Evolutionary conservation across 306 rosid species (phyloP).

Genomic region (Citrullus colocynthis): DNA sequence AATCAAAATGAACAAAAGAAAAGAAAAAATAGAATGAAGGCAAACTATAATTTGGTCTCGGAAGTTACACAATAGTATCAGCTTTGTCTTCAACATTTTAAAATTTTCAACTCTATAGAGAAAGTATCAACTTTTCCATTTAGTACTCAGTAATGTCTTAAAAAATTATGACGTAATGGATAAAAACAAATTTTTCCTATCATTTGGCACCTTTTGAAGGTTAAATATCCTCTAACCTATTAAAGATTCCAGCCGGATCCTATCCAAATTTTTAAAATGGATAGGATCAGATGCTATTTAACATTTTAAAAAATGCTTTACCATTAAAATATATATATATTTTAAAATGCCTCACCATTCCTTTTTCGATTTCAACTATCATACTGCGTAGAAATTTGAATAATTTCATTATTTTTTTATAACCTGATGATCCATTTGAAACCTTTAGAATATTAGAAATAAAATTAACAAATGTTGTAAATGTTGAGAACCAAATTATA

Average conservation of each 20-base stretch:
- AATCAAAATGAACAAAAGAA: conserved; percentile 4
- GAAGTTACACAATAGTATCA: neutral
- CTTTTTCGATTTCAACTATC: neutral
- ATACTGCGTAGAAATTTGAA: neutral
- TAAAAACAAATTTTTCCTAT: neutral
- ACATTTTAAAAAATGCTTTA: neutral
- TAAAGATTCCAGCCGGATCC: neutral
- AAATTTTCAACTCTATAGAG: neutral
- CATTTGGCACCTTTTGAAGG: neutral
- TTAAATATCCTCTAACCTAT: neutral
- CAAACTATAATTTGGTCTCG: too few relatives aligned
- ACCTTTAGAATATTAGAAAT: neutral
- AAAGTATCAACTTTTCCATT: neutral
- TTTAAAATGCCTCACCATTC: neutral
- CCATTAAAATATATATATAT: neutral
- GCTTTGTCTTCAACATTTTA: neutral
- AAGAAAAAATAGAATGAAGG: neutral
- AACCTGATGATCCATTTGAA: neutral
- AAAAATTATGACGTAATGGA: neutral
- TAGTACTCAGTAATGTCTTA: neutral
- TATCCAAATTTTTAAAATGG: neutral
- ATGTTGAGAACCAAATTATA: neutral
- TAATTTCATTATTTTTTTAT: neutral
- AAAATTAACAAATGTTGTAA: neutral
- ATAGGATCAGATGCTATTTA: neutral